phyloP scores from a whole-genome alignment of 345 rosid genomes.

The Dovyalis caffra region DNA sequence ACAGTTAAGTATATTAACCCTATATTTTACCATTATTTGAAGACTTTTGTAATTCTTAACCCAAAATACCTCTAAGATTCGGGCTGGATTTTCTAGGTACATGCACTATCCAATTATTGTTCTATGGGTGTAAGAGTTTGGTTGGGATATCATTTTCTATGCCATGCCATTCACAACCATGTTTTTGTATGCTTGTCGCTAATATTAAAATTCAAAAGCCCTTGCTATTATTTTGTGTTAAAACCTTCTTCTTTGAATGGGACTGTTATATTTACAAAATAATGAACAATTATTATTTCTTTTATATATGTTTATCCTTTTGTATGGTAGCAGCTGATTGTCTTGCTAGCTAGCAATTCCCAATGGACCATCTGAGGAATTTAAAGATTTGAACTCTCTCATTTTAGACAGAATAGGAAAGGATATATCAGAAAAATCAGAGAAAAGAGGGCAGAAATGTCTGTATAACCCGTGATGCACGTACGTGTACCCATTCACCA shows the following conservation, averaged over 20 bases:
- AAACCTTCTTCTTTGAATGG: too few species aligned
- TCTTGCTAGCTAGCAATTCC: background rate
- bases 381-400: slow-evolving; percentile 5
- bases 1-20: too few species aligned
- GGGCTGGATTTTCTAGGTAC: background rate
- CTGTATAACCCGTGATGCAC: slow-evolving; percentile 9
- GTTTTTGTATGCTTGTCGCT: background rate
- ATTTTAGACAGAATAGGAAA: slow-evolving; percentile 6
- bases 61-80: too few species aligned
- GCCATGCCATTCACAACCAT: background rate
- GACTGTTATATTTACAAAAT: too few species aligned
- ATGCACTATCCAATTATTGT: background rate
- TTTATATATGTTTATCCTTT: background rate
- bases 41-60: too few species aligned
- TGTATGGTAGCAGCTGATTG: background rate
- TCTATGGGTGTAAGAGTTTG: background rate
- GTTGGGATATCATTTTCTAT: background rate
- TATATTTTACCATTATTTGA: too few species aligned
- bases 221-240: background rate
- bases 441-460: background rate
- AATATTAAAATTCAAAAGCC: too few species aligned
- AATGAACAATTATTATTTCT: background rate
- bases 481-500: background rate
- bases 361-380: slow-evolving; percentile 1
- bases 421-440: slow-evolving; percentile 1